Evolutionary conservation across 805 yeast genomes (phyloP).

Genomic region (Lipomyces sp.): DNA sequence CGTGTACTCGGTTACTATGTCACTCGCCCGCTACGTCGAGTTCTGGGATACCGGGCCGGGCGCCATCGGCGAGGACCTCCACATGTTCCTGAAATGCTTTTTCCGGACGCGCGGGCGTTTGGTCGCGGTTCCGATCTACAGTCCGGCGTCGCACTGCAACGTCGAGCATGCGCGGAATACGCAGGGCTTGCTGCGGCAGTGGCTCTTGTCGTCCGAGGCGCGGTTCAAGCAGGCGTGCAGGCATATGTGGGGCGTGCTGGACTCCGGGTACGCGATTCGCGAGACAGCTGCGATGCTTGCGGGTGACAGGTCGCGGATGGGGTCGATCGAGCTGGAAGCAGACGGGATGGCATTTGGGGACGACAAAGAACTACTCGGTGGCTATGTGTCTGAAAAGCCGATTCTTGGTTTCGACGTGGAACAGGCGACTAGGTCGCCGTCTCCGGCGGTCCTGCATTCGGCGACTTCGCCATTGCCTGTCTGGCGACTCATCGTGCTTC

Average conservation of each 20-base stretch:
- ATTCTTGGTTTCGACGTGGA: background rate
- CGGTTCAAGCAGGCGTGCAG: slow-evolving; percentile 29
- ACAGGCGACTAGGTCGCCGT: background rate
- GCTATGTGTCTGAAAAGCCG: background rate
- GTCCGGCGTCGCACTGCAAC: slow-evolving; percentile 30
- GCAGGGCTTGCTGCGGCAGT: background rate
- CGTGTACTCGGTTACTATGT: slow-evolving; percentile 26
- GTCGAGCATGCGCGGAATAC: slow-evolving; percentile 17
- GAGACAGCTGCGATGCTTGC: slow-evolving; percentile 4
- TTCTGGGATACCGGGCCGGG: slow-evolving; percentile 30
- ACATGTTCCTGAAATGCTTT: slow-evolving; percentile 29
- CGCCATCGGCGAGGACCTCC: slow-evolving; percentile 32
- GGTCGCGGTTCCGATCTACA: slow-evolving; percentile 20
- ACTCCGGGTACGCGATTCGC: slow-evolving; percentile 27
- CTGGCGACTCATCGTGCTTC: slow-evolving; percentile 12
- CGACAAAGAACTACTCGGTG: too few species aligned
- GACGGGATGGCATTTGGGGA: too few species aligned
- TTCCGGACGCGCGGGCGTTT: slow-evolving; percentile 22
- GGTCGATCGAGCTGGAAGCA: too few species aligned
- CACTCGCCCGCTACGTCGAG: slow-evolving; percentile 24
- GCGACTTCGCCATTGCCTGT: slow-evolving; percentile 1
- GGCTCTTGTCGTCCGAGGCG: slow-evolving; percentile 21
- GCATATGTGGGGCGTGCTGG: slow-evolving; percentile 31
- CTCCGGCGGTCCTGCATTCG: background rate
- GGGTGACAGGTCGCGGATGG: too few species aligned